phyloP scores from a whole-genome alignment of 805 yeast species.

The Wickerhamomyces ciferrii region DNA sequence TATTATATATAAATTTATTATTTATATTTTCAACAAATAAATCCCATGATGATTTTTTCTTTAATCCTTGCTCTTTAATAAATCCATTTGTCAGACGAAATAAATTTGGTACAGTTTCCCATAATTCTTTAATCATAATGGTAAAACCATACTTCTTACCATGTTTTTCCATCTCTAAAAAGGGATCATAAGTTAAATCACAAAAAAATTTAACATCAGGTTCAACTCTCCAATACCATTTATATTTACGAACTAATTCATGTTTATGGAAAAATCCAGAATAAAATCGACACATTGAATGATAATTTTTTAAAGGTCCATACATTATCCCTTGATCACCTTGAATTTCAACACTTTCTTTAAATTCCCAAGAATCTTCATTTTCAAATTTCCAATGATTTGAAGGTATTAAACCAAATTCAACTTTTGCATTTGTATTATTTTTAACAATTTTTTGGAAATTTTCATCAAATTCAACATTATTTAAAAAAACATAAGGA shows the following conservation, averaged over 20 bases:
- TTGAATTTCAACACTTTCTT: slow-evolving; percentile 61
- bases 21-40: slow-evolving; percentile 44
- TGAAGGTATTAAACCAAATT: slow-evolving; percentile 63
- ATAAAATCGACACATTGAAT: slow-evolving; percentile 93
- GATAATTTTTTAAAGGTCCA: slow-evolving; percentile 79
- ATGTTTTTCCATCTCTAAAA: slow-evolving; percentile 63
- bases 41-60: slow-evolving; percentile 64
- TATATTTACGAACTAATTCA: slow-evolving; percentile 59
- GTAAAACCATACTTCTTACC: slow-evolving; percentile 84
- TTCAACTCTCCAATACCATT: slow-evolving; percentile 97
- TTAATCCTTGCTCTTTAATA: slow-evolving; percentile 40
- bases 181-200: slow-evolving; percentile 90
- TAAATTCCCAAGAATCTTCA: slow-evolving; percentile 23
- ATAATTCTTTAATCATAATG: slow-evolving; percentile 69
- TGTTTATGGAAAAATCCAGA: slow-evolving; percentile 82
- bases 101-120: slow-evolving; percentile 76
- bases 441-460: slow-evolving; percentile 50
- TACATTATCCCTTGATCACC: slow-evolving; percentile 83
- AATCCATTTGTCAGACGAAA: slow-evolving; percentile 69
- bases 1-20: slow-evolving; percentile 26
- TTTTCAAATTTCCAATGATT: slow-evolving; percentile 62
- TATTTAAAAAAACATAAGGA: slow-evolving; percentile 88
- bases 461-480: slow-evolving; percentile 63
- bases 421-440: slow-evolving; percentile 54
- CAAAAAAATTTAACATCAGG: slow-evolving; percentile 89